A percentile compares a stretch with the other conserved stretches of the same genome.
phyloP scores from a whole-genome alignment of 2,329 filamentous ascomycete genomes.

The Cephalotrichum gorgonifer region DNA sequence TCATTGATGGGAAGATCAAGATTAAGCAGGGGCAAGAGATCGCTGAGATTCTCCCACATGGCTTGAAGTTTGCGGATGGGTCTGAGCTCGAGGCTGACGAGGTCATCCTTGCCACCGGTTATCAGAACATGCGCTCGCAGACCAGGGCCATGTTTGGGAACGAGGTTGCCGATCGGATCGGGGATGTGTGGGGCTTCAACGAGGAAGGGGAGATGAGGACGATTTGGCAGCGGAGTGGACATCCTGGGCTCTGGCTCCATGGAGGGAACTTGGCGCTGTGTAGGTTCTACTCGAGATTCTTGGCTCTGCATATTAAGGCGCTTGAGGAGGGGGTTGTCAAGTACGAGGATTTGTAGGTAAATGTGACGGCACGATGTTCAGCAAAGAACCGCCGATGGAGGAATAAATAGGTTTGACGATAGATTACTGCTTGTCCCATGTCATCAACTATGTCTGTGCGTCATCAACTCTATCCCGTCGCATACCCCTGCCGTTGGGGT shows the following conservation, averaged over 20 bases:
- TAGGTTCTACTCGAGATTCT: slow-evolving; percentile 45
- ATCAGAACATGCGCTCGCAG: slow-evolving; percentile 57
- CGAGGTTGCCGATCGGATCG: slow-evolving; percentile 44
- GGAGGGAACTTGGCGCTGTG: slow-evolving; percentile 55
- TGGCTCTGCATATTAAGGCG: slow-evolving; percentile 43
- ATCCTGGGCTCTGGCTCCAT: slow-evolving; percentile 57
- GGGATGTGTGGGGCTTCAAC: slow-evolving; percentile 54
- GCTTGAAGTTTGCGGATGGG: slow-evolving; percentile 41
- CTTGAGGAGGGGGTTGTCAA: slow-evolving; percentile 25
- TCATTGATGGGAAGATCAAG: slow-evolving; percentile 53
- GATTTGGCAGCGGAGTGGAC: slow-evolving; percentile 50
- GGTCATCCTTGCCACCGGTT: slow-evolving; percentile 54
- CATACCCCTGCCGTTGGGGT: too few species aligned
- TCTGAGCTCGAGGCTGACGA: slow-evolving; percentile 48
- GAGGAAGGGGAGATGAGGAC: slow-evolving; percentile 43
- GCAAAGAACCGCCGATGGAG: too few species aligned
- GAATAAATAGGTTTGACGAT: too few species aligned
- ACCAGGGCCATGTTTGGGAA: slow-evolving; percentile 53
- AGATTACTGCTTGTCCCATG: too few species aligned
- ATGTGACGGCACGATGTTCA: too few species aligned
- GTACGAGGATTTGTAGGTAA: slow-evolving; percentile 15
- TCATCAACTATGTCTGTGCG: too few species aligned
- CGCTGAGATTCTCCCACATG: slow-evolving; percentile 32
- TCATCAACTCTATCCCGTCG: too few species aligned
- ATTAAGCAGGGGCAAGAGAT: slow-evolving; percentile 50